Percentiles rank a stretch among this genome's conserved stretches.
Conservation (phyloP, 2,329 filamentous ascomycete species). For the Aspergillus pseudoterreus region DNA sequence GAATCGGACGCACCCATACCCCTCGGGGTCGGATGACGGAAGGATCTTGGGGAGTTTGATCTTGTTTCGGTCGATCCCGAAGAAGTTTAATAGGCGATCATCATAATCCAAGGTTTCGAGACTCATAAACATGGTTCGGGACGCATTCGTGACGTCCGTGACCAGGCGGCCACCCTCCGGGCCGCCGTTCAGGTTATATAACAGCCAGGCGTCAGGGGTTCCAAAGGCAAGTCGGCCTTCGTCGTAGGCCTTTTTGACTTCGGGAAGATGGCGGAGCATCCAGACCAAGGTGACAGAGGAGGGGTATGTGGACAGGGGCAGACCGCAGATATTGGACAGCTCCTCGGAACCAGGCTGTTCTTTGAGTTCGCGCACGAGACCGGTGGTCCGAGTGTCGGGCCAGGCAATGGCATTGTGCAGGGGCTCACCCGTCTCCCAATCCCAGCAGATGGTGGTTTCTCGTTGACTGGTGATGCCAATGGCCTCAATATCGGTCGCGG, state of each 20-base stretch:
- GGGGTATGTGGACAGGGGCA: constrained; percentile 84
- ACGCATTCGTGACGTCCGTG: constrained; percentile 84
- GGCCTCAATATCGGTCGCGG: constrained; percentile 64
- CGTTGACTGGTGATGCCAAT: constrained; percentile 88
- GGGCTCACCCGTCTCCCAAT: constrained; percentile 72
- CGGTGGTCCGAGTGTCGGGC: constrained; percentile 79
- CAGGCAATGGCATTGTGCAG: constrained; percentile 84
- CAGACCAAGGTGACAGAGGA: constrained; percentile 81
- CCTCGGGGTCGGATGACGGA: constrained; percentile 69
- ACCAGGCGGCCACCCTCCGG: constrained; percentile 66
- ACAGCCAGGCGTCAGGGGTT: constrained; percentile 83
- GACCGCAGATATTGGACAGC: constrained; percentile 67
- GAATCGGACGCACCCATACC: constrained; percentile 64
- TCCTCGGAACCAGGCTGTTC: constrained; percentile 62
- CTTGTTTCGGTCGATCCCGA: constrained; percentile 69
- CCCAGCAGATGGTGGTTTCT: constrained; percentile 84
- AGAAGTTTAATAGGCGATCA: constrained; percentile 71
- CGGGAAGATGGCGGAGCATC: constrained; percentile 69
- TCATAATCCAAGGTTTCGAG: constrained; percentile 77
- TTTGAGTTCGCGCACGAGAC: constrained; percentile 74
- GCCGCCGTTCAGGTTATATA: constrained; percentile 76
- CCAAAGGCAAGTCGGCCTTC: constrained; percentile 75
- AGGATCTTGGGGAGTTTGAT: constrained; percentile 78
- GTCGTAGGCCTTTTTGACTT: constrained; percentile 71
- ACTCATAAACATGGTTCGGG: constrained; percentile 93